Conservation (phyloP, 345 rosid species). For the Aurinia saxatilis region DNA sequence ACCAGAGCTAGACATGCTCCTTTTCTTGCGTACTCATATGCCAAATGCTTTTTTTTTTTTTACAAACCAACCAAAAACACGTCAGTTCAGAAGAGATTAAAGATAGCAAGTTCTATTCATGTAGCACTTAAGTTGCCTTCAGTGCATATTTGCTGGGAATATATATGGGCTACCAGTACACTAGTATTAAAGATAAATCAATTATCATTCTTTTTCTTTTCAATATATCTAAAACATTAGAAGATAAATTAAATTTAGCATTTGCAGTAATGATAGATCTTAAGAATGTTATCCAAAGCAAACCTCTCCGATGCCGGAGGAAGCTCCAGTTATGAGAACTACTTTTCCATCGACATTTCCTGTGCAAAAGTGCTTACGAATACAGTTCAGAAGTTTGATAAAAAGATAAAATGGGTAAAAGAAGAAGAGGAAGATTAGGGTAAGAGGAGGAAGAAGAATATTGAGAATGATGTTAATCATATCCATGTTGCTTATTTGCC, state of each 20-base stretch:
- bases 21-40: constrained; percentile 23
- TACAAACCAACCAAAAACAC: not conserved
- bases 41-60: not conserved
- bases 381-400: constrained; percentile 4
- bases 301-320: constrained; percentile 52
- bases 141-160: too few relatives aligned
- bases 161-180: too few relatives aligned
- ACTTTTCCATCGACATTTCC: constrained; percentile 42
- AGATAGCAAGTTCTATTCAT: not conserved
- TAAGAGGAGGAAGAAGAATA: constrained; percentile 20
- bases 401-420: constrained; percentile 10
- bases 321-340: constrained; percentile 38
- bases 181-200: too few relatives aligned
- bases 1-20: constrained; percentile 17
- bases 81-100: not conserved
- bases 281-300: not conserved
- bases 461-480: constrained; percentile 17
- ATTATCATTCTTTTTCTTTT: too few relatives aligned
- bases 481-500: not conserved
- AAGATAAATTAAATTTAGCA: not conserved
- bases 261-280: not conserved
- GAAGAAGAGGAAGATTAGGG: not conserved
- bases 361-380: not conserved
- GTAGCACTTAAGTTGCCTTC: too few relatives aligned
- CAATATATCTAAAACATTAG: not conserved